Evolutionary conservation across 2,329 filamentous ascomycete species (phyloP).

Genomic region (Geosmithia putterillii): DNA sequence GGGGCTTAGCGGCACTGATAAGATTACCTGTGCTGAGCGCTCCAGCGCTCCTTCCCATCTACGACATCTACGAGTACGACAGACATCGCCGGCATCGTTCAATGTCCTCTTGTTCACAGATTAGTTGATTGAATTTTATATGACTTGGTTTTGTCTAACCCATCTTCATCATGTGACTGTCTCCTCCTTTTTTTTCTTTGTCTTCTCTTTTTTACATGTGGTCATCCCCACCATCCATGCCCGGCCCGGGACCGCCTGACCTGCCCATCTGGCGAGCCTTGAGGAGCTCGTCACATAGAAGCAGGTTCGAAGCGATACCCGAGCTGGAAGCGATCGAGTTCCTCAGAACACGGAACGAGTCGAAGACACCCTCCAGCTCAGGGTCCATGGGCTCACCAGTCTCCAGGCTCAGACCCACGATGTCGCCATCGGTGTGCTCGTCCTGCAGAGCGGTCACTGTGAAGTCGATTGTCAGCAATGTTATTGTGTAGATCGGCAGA

Average conservation of each 20-base stretch:
- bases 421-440: constrained; percentile 70
- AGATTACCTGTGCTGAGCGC: no score
- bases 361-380: constrained; percentile 80
- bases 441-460: constrained; percentile 78
- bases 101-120: neutral
- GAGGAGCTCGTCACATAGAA: constrained; percentile 92
- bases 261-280: constrained; percentile 94
- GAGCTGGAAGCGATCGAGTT: constrained; percentile 91
- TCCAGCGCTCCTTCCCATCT: no score
- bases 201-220: constrained; percentile 31
- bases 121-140: neutral
- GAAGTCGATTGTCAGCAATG: constrained; percentile 1
- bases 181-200: constrained; percentile 3
- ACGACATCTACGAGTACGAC: neutral
- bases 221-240: constrained; percentile 49
- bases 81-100: no score
- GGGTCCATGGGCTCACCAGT: constrained; percentile 94
- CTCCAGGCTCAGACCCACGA: constrained; percentile 75
- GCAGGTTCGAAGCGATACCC: constrained; percentile 86
- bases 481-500: neutral
- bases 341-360: constrained; percentile 88
- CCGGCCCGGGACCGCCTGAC: constrained; percentile 47
- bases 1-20: constrained; percentile 2
- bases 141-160: constrained; percentile 3
- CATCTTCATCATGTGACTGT: constrained; percentile 9